phyloP scores from a whole-genome alignment of 441 rosid species.

The Erodium trifolium region DNA sequence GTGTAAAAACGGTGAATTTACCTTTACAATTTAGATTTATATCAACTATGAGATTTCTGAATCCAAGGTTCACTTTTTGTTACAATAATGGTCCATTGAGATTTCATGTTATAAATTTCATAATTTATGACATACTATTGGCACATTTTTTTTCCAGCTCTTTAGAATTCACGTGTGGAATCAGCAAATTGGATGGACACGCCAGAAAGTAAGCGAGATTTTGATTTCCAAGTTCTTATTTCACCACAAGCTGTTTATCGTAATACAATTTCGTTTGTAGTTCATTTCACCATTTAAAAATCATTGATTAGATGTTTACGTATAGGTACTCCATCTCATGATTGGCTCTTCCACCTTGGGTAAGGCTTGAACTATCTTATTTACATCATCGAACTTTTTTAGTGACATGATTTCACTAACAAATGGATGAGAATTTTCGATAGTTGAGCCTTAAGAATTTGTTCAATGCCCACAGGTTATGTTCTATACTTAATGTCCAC shows the following conservation, averaged over 20 bases:
- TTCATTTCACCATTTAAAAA: neutral
- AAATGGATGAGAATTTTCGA: no score
- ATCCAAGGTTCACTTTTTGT: neutral
- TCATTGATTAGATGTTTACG: neutral
- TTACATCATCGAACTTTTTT: slow-evolving; percentile 4
- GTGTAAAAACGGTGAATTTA: no score
- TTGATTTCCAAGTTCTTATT: neutral
- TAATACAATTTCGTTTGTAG: neutral
- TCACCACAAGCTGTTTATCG: neutral
- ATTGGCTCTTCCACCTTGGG: slow-evolving; percentile 53
- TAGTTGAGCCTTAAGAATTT: slow-evolving; percentile 1
- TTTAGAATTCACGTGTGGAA: slow-evolving; percentile 43
- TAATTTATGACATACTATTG: slow-evolving; percentile 11
- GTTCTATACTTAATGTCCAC: slow-evolving; percentile 46
- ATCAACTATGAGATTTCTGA: neutral
- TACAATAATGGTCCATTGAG: neutral
- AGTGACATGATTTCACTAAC: no score
- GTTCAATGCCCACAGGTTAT: slow-evolving; percentile 45
- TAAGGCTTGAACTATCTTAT: slow-evolving; percentile 16
- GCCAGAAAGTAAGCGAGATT: slow-evolving; percentile 43
- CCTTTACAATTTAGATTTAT: no score
- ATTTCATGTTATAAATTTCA: slow-evolving; percentile 18
- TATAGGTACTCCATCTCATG: slow-evolving; percentile 52
- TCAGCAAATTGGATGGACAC: slow-evolving; percentile 50
- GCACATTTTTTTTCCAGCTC: slow-evolving; percentile 33